Evolutionary conservation across 495 filamentous ascomycete genomes (phyloP).

Genomic region (Cryomyces minteri): DNA sequence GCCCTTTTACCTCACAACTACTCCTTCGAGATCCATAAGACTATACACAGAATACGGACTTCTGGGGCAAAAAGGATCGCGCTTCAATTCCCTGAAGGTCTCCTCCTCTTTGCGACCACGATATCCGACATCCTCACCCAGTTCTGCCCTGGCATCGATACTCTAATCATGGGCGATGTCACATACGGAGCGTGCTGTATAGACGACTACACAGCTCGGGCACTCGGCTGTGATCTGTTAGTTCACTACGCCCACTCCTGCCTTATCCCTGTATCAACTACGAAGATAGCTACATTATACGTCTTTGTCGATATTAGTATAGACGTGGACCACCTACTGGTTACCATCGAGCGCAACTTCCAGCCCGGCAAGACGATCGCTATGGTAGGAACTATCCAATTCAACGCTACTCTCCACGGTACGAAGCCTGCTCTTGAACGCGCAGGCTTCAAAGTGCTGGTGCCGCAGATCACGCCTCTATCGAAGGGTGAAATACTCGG

Average conservation of each 20-base stretch:
- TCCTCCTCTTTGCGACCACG: slow-evolving; percentile 90
- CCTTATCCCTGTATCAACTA: slow-evolving; percentile 87
- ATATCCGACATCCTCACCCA: slow-evolving; percentile 92
- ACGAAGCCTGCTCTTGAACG: slow-evolving; percentile 55
- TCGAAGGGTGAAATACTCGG: slow-evolving; percentile 90
- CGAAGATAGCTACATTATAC: slow-evolving; percentile 87
- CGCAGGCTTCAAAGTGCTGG: slow-evolving; percentile 62
- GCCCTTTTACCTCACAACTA: slow-evolving; percentile 81
- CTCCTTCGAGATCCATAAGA: slow-evolving; percentile 96
- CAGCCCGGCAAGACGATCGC: slow-evolving; percentile 69
- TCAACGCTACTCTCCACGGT: slow-evolving; percentile 88
- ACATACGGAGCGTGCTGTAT: slow-evolving; percentile 99
- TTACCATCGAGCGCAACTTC: slow-evolving; percentile 82
- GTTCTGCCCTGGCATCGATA: slow-evolving; percentile 82
- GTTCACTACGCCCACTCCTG: slow-evolving; percentile 97
- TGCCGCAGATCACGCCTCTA: slow-evolving; percentile 85
- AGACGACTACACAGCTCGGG: slow-evolving; percentile 91
- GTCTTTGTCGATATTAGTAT: slow-evolving; percentile 98
- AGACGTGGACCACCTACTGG: slow-evolving; percentile 69
- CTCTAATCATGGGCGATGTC: slow-evolving; percentile 97
- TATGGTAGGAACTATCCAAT: slow-evolving; percentile 93
- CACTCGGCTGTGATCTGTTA: slow-evolving; percentile 82
- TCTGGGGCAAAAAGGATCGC: slow-evolving; percentile 62
- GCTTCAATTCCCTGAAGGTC: slow-evolving; percentile 89
- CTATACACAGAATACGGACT: slow-evolving; percentile 80